Base-by-base conservation (phyloP, 129 eudicot species). In the Centella asiatica region DNA sequence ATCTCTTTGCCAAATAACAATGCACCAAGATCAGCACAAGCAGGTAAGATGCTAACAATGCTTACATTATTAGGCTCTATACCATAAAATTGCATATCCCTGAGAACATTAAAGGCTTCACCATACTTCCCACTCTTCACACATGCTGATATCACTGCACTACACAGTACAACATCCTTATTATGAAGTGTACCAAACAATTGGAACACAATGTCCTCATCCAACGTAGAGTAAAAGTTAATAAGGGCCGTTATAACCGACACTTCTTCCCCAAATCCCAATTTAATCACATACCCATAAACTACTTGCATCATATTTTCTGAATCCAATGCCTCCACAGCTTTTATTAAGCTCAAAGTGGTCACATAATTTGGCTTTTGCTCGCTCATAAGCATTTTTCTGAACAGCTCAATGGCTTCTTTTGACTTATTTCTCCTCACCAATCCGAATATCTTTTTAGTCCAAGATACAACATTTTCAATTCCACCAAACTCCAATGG, bases 161-260 rank as follows among this genome's bases (percentile, higher is more conserved):
- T 78, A 69, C 81, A 82, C 72, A 78, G 46, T 62, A 78, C 74
- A 50, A 78, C 72, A 69, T 82, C 84, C 51, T 58, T 72, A 24
- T 60, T 27, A 14, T 46, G 48, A 11, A 64, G 55, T 17, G 42
- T 2, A 44, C 47, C 51, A 52, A 74, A 82, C 44, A 82, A 12
- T 56, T 72, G 60, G 69, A 76, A 44, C 7, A 56, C 79, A 64
- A 19, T 11, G 26, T 25, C 42, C 78, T 72, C 64, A 65, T 75
- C 77, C 76, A 65, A 75, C 39, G 1, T 27, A 29, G 72, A 72
- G 59, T 82, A 82, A 62, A 62, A 72, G 40, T 76, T 78, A 44
- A 82, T 45, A 57, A 82, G 83, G n/a, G 2, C 84, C 79, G 84
- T 82, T 0, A 66, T 75, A 60, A 82, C 74, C 9, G 79, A 31